Evolutionary conservation across 2,329 filamentous ascomycete species (phyloP), one percentile per base, ranked within the genome.

Genomic region (Xylariaceae sp.): DNA sequence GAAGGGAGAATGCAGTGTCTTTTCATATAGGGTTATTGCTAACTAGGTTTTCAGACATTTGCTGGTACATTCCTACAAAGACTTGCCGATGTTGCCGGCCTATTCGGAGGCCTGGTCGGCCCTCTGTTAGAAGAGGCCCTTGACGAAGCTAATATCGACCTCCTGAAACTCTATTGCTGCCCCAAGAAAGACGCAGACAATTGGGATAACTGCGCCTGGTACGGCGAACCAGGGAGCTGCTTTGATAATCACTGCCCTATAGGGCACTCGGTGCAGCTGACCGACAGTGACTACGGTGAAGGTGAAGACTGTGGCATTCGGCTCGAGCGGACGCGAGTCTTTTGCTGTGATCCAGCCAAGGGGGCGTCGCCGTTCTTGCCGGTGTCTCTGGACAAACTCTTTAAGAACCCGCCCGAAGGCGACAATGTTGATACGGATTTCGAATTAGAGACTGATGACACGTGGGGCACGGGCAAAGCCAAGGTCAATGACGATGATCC

Each of bases 341-440:
- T 71, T 44, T 76, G 73, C 62, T 76, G 73, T 58, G 67, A 74
- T 23, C 58, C 58, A 4, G 61, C 67, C 3, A 49, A 65, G n/a
- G 70, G 65, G 12, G 55, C 70, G 6, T 54, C 62, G 9, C 69
- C 64, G 6, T 74, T 76, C 62, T 59, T 75, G 11, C 75, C 73
- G 4, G 73, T 76, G 6, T 65, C 68, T 4, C 63, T 76, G 2
- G 67, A 71, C 14, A 63, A 72, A 28, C 61, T 76, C 9, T 76
- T 78, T 51, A 61, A 61, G 31, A 44, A 73, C 26, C 71, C 74
- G 5, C 74, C 73, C 1, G 48, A 59, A 3, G 65, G 65, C 12
- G 67, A 73, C 16, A 57, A 64, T 7, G 56, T 68, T n/a, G 63
- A 75, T 34, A 68, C 67, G 7, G 67, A 74, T 29, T 73, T 66